Evolutionary conservation across 768 basidiomycete genomes (phyloP).

Genomic region (Lentinula aciculospora): DNA sequence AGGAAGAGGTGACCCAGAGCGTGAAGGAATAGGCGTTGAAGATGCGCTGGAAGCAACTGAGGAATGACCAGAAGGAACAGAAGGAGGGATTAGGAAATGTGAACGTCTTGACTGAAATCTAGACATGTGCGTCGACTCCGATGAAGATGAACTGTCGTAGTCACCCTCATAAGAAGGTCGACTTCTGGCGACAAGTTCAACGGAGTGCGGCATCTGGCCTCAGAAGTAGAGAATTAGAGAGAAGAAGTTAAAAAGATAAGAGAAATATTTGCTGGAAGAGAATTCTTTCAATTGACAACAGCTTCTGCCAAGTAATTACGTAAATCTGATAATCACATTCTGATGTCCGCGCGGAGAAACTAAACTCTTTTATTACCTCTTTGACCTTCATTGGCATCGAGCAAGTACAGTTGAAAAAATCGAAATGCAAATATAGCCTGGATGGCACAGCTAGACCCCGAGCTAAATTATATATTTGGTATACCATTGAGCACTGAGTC

Average conservation of each 20-base stretch:
- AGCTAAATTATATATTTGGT: too few relatives aligned
- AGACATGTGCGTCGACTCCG: constrained; percentile 35
- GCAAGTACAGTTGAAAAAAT: too few relatives aligned
- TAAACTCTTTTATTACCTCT: too few relatives aligned
- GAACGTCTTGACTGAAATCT: constrained; percentile 17
- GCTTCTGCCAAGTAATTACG: not conserved
- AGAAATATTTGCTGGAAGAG: not conserved
- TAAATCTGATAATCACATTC: not conserved
- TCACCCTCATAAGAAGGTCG: constrained; percentile 21
- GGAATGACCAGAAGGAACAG: constrained; percentile 29
- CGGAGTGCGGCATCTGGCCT: constrained; percentile 3
- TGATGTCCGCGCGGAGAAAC: not conserved
- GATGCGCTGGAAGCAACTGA: constrained; percentile 36
- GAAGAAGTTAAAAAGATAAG: not conserved
- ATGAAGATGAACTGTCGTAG: constrained; percentile 40
- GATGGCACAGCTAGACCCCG: too few relatives aligned
- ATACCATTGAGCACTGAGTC: too few relatives aligned
- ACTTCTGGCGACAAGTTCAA: constrained; percentile 14
- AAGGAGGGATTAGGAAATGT: constrained; percentile 28
- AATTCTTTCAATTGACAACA: not conserved
- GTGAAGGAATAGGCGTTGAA: constrained; percentile 57
- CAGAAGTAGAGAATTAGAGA: not conserved
- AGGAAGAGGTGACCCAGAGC: constrained; percentile 54
- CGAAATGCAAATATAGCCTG: too few relatives aligned
- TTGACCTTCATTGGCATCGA: too few relatives aligned